Base-by-base conservation (phyloP, 2,329 filamentous ascomycete genomes). In the Cyclaneusma minus region DNA sequence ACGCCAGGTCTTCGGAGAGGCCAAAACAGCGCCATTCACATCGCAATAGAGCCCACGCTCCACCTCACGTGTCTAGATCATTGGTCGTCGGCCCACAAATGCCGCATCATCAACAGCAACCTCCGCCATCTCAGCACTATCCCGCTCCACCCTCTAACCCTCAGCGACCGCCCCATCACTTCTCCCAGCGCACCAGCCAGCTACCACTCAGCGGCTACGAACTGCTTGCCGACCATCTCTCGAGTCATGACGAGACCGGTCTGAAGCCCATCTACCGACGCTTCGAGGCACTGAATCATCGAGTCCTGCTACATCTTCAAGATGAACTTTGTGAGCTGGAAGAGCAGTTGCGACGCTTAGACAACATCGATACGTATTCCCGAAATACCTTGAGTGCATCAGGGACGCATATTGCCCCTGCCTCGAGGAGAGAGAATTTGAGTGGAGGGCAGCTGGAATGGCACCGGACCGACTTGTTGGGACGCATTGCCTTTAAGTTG, bases 321-420 rank as follows among this genome's bases (percentile, higher is more conserved):
- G 83, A 92, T 43, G 82, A 92, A 47, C 68, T 93, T 11, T 61
- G 63, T 16, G 77, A 87, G 40, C 58, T 92, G 19, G 84, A 93
- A 49, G 74, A 83, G 41, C 71, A 85, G 30, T 62, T 94, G 1
- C 65, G 68, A 11, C 57, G 60, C 0, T 51, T 89, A 1, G 85
- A 93, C 41, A 54, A 52, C 12, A 51, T 54, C 1, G 66, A 71
- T 37, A 65, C 65, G 0, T 55, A 62, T 27, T 40, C 45, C 4
- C 32, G 45, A 19, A 30, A 37, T 7, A 7, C 24, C 11, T 21
- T 12, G 20, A n/a, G 9, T 51, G 50, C 12, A 11, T 35, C 26
- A 13, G 35, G 34, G 7, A 53, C 51, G 12, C 49, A 55, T 5
- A 56, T 63, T 12, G 36, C 60, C 4, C 74, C 65, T 3, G 69